phyloP scores from a whole-genome alignment of 192 early-diverging fungal genomes.

The Entomortierella lignicola region DNA sequence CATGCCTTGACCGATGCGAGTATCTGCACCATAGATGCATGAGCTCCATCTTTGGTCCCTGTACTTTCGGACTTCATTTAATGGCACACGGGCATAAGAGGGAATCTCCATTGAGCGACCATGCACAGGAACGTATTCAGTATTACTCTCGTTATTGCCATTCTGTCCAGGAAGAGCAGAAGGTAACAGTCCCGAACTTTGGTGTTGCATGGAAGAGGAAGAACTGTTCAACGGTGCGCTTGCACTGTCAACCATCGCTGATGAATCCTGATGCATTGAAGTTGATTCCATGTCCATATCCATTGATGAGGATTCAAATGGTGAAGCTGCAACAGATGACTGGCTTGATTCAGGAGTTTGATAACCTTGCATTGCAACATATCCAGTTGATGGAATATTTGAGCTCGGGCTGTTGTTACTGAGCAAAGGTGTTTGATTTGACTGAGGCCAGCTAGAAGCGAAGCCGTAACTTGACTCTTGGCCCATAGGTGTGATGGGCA shows the following conservation, averaged over 20 bases:
- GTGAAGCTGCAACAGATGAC: conserved; percentile 13
- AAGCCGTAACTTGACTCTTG: not conserved
- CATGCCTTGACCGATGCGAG: conserved; percentile 50
- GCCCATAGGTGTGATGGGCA: not conserved
- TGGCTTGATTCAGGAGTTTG: conserved; percentile 36
- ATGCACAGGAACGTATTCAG: conserved; percentile 41
- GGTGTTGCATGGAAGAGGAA: not conserved
- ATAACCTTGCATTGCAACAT: conserved; percentile 12
- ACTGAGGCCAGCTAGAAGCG: not conserved
- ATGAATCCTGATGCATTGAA: not conserved
- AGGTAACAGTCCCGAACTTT: conserved; percentile 12
- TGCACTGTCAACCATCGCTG: conserved; percentile 26
- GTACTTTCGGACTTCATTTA: conserved; percentile 41
- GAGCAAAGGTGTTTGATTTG: not conserved
- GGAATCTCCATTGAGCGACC: conserved; percentile 53
- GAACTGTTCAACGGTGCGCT: conserved; percentile 10
- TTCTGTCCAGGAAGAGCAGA: conserved; percentile 31
- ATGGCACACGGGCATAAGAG: conserved; percentile 42
- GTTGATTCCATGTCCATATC: conserved; percentile 42
- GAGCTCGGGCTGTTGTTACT: not conserved
- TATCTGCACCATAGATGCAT: conserved; percentile 46
- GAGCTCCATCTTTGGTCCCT: conserved; percentile 52
- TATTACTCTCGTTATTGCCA: not conserved
- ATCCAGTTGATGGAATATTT: conserved; percentile 11
- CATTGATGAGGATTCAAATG: conserved; percentile 8